Evolutionary conservation across 164 flowering plant genomes (phyloP), one percentile per base, ranked within the genome.

Genomic region (Vitis amurensis): DNA sequence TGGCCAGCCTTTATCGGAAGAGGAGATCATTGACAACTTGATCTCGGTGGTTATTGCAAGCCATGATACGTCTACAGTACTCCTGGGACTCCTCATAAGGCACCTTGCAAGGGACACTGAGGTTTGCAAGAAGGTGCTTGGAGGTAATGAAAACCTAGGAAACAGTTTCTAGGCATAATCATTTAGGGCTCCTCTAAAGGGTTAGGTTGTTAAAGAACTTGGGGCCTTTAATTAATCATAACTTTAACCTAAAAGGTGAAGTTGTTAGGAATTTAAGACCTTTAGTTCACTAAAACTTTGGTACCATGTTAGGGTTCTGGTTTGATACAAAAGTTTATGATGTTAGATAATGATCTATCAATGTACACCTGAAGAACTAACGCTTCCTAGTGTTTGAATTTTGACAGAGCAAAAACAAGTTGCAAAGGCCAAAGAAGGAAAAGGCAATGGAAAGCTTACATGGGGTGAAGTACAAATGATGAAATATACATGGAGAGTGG

Each of bases 401-500:
- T 68, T 50, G 27, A 70, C n/a, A 79, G 81, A 79, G 29, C 81
- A 75, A 52, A 79, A 37, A 63, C 67, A 75, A 37, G 49, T 79
- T 15, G 3, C 27, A 3, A 72, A 57, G 13, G 55, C 60, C 5
- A 71, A 50, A 17, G 50, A 62, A 53, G 64, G 59, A 48, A 69
- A 13, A 19, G 1, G 19, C 14, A 67, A 75, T 8, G 76, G 66
- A 17, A 72, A 58, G 69, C 50, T 79, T 1, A 72, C 61, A 50
- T 75, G 81, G 78, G 67, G 50, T 48, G 78, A 79, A 15, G 67
- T 76, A 3, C 81, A 72, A 64, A 61, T 8, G 64, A 75, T 75
- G 81, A 19, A 19, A 19, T 19, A 79, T 55, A 75, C 74, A 14
- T 75, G 81, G 81, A 71, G 68, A 50, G 81, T 74, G 19, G 75